These are phyloP conservation scores for Lignosus rhinocerotis DNA, from an alignment of 1,284 basidiomycete species.

Conservation along the genomic window DNA sequence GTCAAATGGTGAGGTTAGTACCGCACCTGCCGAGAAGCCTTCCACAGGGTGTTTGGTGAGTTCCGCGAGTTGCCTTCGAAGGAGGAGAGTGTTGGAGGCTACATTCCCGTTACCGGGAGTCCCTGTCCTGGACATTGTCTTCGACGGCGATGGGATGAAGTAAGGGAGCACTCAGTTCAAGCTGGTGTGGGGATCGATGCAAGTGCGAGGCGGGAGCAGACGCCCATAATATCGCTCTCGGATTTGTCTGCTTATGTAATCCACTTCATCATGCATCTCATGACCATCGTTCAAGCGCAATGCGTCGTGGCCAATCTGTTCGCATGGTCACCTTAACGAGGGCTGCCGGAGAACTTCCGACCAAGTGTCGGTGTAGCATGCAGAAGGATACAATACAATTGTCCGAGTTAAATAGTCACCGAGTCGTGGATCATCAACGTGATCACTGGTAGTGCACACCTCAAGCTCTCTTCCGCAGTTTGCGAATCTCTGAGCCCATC, in stretches of 20 bases:
- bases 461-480: slow-evolving; percentile 29
- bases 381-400: too few species aligned
- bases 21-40: slow-evolving; percentile 87
- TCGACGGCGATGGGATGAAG: not conserved
- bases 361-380: too few species aligned
- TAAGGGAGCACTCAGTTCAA: not conserved
- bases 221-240: slow-evolving; percentile 8
- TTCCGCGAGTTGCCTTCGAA: slow-evolving; percentile 82
- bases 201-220: slow-evolving; percentile 3
- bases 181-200: slow-evolving; percentile 24
- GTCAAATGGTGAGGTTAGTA: slow-evolving; percentile 8
- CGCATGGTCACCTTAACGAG: too few species aligned
- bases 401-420: too few species aligned
- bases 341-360: too few species aligned
- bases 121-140: slow-evolving; percentile 27
- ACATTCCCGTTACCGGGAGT: slow-evolving; percentile 21
- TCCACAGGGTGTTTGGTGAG: slow-evolving; percentile 83
- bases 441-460: too few species aligned
- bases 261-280: not conserved
- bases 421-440: too few species aligned
- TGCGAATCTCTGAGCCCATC: slow-evolving; percentile 58
- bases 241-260: slow-evolving; percentile 17
- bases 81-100: slow-evolving; percentile 68
- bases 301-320: too few species aligned
- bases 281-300: too few species aligned